Percentiles rank a stretch among this genome's conserved stretches.
Evolutionary conservation across 2,329 filamentous ascomycete species (phyloP).

Genomic region (Sporothrix humicola): DNA sequence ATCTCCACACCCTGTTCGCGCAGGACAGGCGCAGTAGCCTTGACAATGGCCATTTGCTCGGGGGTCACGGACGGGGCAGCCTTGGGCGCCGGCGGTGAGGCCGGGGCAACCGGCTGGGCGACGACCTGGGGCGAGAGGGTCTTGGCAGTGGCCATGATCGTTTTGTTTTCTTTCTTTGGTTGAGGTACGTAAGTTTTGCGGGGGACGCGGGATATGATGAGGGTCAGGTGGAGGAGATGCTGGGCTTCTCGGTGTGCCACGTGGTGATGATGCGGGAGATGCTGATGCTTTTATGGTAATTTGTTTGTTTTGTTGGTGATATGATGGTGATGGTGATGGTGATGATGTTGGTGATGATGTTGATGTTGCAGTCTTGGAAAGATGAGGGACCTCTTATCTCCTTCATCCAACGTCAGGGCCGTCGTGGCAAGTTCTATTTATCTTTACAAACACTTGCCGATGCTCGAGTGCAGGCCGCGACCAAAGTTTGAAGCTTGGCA

Average conservation of each 20-base stretch:
- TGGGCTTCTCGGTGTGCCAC: background rate
- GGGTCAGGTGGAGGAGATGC: background rate
- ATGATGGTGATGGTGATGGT: background rate
- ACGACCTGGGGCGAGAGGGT: background rate
- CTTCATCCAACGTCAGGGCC: background rate
- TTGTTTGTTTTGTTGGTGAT: background rate
- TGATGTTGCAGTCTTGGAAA: background rate
- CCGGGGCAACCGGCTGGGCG: background rate
- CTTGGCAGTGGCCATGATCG: conserved; percentile 8
- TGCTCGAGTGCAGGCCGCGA: background rate
- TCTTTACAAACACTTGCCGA: background rate
- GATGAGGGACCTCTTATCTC: background rate
- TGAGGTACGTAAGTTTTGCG: background rate
- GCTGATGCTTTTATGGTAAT: background rate
- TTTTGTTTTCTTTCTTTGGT: background rate
- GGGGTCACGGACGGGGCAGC: conserved; percentile 56
- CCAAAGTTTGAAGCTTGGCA: background rate
- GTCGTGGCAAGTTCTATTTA: conserved; percentile 26
- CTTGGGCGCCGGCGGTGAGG: background rate
- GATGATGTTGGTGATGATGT: background rate
- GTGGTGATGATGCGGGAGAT: background rate
- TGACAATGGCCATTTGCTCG: conserved; percentile 72
- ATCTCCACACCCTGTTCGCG: conserved; percentile 71
- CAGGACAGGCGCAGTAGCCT: conserved; percentile 76
- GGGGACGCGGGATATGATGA: background rate